Evolutionary conservation across 352 stramenopile species (phyloP), one percentile per base, ranked within the genome.

Genomic region (Phytophthora litchii): DNA sequence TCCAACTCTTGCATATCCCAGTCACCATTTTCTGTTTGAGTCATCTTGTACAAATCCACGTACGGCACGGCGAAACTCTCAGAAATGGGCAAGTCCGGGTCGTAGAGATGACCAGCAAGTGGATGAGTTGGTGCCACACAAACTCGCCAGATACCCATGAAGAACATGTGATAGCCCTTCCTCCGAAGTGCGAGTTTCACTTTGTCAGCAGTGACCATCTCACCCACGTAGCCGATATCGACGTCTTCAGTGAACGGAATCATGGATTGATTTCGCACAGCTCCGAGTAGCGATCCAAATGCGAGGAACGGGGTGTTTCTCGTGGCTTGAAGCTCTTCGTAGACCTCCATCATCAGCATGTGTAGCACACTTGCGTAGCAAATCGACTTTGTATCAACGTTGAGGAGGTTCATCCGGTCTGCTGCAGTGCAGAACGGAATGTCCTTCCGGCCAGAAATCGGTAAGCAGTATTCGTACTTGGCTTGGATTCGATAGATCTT

Each of bases 161-260:
- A 46, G 53, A 76, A 81, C 49, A 83, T 58, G 43, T 83, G 70
- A 59, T 83, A 86, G 14, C 67, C 72, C 49, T 77, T 78, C 27
- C 20, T 44, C 38, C 54, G 55, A 71, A 66, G 48, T 4, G 38
- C 29, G 42, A 36, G 51, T 46, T 50, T 49, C 10, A 67, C 43
- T 34, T 51, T 42, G 32, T 54, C 36, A 16, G 31, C 37, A 38
- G 7, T 37, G 8, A 35, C 19, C 10, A 62, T 37, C 13, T 54
- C 31, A 5, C 66, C 45, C 16, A 62, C 57, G 46, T 74, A 81
- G 7, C 66, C 74, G 4, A 86, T 54, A 59, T 83, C 76, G 16
- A 56, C 67, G 53, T 85, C 76, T 35, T 80, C 72, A 0, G 76
- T 82, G 56, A 76, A 84, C 12, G 75, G 63, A 47, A 85, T 81